A percentile compares a stretch with the other conserved stretches of the same genome.
Conservation (phyloP, 2,329 filamentous ascomycete species). For the Fusarium coffeatum region DNA sequence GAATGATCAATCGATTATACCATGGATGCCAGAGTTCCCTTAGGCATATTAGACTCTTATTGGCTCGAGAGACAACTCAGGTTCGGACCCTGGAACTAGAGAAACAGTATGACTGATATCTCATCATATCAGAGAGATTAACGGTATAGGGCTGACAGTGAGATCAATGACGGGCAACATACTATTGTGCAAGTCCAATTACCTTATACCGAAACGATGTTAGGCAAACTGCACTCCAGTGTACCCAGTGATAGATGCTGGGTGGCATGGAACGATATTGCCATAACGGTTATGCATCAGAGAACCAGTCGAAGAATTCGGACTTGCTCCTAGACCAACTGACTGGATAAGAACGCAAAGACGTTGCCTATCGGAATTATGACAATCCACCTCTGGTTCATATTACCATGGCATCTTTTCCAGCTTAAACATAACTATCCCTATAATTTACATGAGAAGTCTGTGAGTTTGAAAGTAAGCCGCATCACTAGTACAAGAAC, state of each 20-base stretch:
- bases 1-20: slow-evolving; percentile 15
- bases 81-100: background rate
- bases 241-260: background rate
- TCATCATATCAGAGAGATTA: background rate
- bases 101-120: background rate
- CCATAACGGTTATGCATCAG: background rate
- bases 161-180: background rate
- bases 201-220: background rate
- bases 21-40: slow-evolving; percentile 1
- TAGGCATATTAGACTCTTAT: slow-evolving; percentile 13
- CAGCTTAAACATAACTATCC: background rate
- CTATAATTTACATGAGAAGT: background rate
- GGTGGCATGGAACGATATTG: too few relatives aligned
- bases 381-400: background rate
- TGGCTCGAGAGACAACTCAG: slow-evolving; percentile 1
- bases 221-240: background rate
- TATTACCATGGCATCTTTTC: background rate
- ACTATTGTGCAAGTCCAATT: background rate
- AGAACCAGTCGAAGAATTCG: background rate
- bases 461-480: background rate
- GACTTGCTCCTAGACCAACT: background rate
- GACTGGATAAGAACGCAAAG: background rate
- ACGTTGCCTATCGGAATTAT: background rate
- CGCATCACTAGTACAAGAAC: background rate
- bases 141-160: background rate